These are phyloP conservation scores for Nannizziopsis barbatae DNA, from an alignment of 2,329 filamentous ascomycete species.

Conservation along the genomic window DNA sequence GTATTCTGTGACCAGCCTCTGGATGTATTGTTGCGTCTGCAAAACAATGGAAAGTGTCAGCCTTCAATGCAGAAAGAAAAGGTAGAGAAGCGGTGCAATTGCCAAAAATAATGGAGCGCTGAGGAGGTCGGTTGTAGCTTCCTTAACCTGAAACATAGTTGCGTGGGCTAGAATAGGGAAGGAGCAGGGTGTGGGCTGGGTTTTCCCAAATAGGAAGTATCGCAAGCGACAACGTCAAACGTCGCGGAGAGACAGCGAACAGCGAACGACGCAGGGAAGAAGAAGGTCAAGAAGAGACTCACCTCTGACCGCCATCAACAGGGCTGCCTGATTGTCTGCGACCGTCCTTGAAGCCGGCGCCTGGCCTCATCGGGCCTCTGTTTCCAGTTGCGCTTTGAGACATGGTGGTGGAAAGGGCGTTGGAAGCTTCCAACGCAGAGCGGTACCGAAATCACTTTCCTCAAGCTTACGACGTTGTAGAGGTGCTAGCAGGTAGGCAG, in stretches of 20 bases:
- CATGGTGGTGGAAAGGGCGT: conserved; percentile 28
- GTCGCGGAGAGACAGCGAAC: conserved; percentile 1
- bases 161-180: background rate
- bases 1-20: conserved; percentile 52
- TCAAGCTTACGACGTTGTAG: conserved; percentile 30
- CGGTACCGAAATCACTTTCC: conserved; percentile 27
- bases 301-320: conserved; percentile 45
- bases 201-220: background rate
- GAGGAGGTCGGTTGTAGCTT: too few relatives aligned
- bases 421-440: conserved; percentile 29
- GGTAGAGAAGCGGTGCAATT: background rate
- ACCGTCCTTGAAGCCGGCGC: conserved; percentile 41
- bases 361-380: conserved; percentile 41
- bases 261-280: conserved; percentile 11
- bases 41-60: background rate
- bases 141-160: background rate
- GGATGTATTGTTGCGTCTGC: conserved; percentile 43
- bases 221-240: background rate
- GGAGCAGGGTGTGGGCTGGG: background rate
- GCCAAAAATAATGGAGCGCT: background rate
- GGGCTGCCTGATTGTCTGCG: conserved; percentile 48
- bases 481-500: background rate
- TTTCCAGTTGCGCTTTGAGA: conserved; percentile 29
- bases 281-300: conserved; percentile 24
- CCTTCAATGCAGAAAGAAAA: background rate